Evolutionary conservation across 352 stramenopile species (phyloP).

Genomic region (Halophytophthora batemanensis): DNA sequence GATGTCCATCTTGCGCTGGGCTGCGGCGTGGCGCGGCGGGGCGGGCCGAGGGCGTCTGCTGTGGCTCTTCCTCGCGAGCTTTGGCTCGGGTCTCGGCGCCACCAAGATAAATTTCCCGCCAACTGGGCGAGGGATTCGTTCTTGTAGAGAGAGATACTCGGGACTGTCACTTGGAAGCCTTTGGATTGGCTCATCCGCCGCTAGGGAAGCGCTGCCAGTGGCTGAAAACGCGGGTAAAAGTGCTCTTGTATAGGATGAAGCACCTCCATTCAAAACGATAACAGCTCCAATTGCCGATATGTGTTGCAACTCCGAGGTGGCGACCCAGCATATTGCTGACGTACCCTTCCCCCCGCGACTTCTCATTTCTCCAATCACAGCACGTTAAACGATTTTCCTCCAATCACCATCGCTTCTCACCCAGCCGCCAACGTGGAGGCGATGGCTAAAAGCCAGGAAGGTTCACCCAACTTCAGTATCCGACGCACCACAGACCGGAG

Average conservation of each 20-base stretch:
- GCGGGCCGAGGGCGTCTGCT: not conserved
- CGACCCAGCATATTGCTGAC: too few species aligned
- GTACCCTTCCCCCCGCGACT: not conserved
- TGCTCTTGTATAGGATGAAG: too few species aligned
- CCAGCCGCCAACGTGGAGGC: not conserved
- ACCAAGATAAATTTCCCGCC: slow-evolving; percentile 22
- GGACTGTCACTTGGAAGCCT: too few species aligned
- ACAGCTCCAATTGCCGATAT: too few species aligned
- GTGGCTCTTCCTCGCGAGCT: slow-evolving; percentile 16
- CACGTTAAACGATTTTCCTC: not conserved
- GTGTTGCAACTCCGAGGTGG: too few species aligned
- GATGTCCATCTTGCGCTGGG: slow-evolving; percentile 62
- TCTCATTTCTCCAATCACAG: not conserved
- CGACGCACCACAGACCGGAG: not conserved
- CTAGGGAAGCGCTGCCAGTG: too few species aligned
- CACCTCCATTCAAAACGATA: too few species aligned
- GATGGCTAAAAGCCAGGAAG: not conserved
- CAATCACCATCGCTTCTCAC: slow-evolving; percentile 4
- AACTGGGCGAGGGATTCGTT: slow-evolving; percentile 10
- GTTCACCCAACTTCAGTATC: slow-evolving; percentile 8
- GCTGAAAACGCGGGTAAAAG: too few species aligned
- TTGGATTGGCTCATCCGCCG: too few species aligned
- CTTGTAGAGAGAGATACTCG: slow-evolving; percentile 14
- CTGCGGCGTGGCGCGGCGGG: not conserved
- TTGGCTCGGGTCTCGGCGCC: not conserved